A percentile compares a stretch with the other conserved stretches of the same genome.
Conservation (phyloP, 192 early-diverging fungal genomes). For the Entomortierella parvispora region DNA sequence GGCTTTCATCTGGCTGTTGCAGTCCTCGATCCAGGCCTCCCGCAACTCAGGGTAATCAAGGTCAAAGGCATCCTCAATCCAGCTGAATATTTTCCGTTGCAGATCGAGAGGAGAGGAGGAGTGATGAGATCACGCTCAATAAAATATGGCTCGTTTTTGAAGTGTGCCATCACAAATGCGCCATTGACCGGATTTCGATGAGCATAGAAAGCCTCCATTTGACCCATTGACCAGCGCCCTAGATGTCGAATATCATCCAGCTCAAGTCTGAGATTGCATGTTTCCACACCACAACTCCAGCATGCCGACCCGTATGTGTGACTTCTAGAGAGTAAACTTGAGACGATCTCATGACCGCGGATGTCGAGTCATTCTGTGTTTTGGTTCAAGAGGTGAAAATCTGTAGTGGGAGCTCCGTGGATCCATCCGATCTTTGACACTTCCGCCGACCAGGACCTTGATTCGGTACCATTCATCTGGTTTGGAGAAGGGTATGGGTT, state of each 20-base stretch:
- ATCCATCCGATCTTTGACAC: not conserved
- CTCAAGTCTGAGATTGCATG: conserved; percentile 2
- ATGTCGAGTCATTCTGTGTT: no score
- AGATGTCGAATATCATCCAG: conserved; percentile 12
- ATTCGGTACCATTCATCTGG: conserved; percentile 11
- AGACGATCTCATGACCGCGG: no score
- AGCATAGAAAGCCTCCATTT: conserved; percentile 7
- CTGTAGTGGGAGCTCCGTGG: no score
- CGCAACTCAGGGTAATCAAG: no score
- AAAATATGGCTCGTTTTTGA: conserved; percentile 12
- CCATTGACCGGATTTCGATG: conserved; percentile 9
- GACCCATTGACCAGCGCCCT: conserved; percentile 9
- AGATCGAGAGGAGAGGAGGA: not conserved
- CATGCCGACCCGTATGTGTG: no score
- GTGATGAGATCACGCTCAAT: conserved; percentile 1
- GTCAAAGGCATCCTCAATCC: conserved; percentile 10
- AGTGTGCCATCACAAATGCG: conserved; percentile 14
- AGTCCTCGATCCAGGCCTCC: no score
- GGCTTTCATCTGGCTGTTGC: no score
- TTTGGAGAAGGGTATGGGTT: conserved; percentile 8
- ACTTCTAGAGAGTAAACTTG: no score
- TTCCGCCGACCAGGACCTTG: not conserved
- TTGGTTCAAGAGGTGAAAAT: no score
- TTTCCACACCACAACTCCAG: not conserved
- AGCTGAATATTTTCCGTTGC: not conserved